Evolutionary conservation across 768 basidiomycete genomes (phyloP).

Genomic region (Terana coerulea): DNA sequence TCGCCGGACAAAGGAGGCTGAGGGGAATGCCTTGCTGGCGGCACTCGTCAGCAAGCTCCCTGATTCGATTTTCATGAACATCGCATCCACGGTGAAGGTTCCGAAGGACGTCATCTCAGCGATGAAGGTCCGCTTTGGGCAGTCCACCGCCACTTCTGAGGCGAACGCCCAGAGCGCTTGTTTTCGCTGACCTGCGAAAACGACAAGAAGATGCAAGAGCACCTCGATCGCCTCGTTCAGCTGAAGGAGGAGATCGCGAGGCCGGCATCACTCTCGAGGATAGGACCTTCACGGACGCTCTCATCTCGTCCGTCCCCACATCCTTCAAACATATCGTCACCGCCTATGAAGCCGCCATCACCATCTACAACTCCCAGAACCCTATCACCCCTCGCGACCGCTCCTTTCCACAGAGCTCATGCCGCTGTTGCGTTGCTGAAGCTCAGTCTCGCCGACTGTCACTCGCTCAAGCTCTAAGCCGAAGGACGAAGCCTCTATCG

Average conservation of each 20-base stretch:
- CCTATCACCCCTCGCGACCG: no score
- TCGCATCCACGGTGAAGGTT: background rate
- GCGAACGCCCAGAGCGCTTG: background rate
- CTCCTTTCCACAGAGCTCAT: no score
- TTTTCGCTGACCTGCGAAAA: background rate
- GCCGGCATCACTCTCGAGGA: background rate
- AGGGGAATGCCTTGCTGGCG: no score
- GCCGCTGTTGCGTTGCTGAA: no score
- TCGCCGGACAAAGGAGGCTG: background rate
- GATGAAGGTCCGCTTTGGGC: background rate
- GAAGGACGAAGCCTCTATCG: no score
- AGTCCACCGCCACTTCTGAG: background rate
- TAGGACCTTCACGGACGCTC: background rate
- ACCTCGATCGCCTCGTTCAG: background rate
- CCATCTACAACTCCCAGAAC: no score
- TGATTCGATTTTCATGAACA: slow-evolving; percentile 4
- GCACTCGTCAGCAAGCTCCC: background rate
- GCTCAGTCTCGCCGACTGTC: no score
- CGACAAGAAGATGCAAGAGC: background rate
- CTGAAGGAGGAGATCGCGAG: background rate
- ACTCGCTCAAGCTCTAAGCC: no score
- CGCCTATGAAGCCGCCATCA: no score
- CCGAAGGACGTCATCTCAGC: slow-evolving; percentile 4
- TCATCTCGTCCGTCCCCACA: slow-evolving; percentile 8
- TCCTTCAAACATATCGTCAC: no score